Conservation (phyloP, 2,329 filamentous ascomycete genomes). For the Penicillium verrucosum region DNA sequence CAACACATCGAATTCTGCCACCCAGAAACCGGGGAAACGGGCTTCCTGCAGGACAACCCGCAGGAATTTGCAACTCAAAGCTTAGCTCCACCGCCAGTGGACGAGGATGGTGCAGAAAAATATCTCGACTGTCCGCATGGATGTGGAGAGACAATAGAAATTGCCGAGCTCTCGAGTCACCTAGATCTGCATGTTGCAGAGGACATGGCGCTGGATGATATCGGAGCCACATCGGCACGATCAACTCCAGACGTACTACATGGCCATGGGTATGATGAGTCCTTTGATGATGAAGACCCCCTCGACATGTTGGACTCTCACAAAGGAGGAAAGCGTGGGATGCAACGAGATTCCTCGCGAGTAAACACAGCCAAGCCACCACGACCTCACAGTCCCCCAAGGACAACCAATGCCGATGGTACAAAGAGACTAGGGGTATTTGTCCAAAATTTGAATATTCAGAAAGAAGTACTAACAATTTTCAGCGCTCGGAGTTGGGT, state of each 20-base stretch:
- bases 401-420: slow-evolving; percentile 12
- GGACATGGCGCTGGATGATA: slow-evolving; percentile 43
- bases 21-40: slow-evolving; percentile 37
- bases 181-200: slow-evolving; percentile 58
- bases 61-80: background rate
- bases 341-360: slow-evolving; percentile 13
- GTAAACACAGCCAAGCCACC: slow-evolving; percentile 12
- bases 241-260: background rate
- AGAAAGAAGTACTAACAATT: slow-evolving; percentile 16
- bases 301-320: background rate
- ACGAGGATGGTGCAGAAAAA: slow-evolving; percentile 17
- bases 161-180: slow-evolving; percentile 56
- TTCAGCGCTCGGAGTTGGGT: slow-evolving; percentile 61
- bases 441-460: background rate
- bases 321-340: slow-evolving; percentile 16
- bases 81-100: background rate
- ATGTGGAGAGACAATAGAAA: slow-evolving; percentile 58
- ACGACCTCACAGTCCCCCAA: slow-evolving; percentile 16
- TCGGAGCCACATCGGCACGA: slow-evolving; percentile 10
- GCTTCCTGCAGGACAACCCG: slow-evolving; percentile 17
- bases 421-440: slow-evolving; percentile 34
- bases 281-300: slow-evolving; percentile 12
- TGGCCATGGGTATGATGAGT: slow-evolving; percentile 5
- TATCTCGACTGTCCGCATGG: slow-evolving; percentile 57
- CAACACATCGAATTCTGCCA: slow-evolving; percentile 48